These are phyloP conservation scores for Sugiyamaella japonica DNA, from an alignment of 1,139 yeast species.

Conservation along the genomic window DNA sequence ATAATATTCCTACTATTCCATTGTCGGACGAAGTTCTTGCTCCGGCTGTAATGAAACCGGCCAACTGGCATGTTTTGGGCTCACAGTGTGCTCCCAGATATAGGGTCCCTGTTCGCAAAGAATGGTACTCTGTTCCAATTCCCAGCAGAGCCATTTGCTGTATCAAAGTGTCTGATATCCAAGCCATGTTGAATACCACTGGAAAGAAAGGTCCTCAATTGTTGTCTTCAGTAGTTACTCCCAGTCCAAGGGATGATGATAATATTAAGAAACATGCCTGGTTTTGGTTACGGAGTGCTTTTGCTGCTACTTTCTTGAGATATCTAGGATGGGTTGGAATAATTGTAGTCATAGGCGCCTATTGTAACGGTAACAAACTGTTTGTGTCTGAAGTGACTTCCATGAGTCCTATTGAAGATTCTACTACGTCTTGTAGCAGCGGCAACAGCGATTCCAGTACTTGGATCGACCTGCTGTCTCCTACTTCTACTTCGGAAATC, in stretches of 20 bases:
- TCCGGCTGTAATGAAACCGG: constrained; percentile 3
- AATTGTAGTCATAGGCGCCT: neutral
- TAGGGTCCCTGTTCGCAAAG: neutral
- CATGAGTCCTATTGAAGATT: neutral
- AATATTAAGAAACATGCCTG: neutral
- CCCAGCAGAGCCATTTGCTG: constrained; percentile 9
- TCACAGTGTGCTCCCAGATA: constrained; percentile 18
- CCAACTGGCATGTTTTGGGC: constrained; percentile 19
- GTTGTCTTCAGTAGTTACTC: neutral
- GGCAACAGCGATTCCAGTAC: neutral
- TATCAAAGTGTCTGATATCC: constrained; percentile 7
- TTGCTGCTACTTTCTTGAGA: neutral
- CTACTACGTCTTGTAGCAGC: neutral
- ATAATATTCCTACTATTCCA: constrained; percentile 14
- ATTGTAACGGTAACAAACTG: neutral
- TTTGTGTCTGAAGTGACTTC: neutral
- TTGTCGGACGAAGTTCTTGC: constrained; percentile 17
- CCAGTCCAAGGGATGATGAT: neutral
- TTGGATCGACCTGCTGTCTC: neutral
- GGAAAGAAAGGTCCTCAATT: constrained; percentile 7
- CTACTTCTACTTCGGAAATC: neutral
- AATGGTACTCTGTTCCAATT: constrained; percentile 15
- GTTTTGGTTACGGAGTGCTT: neutral
- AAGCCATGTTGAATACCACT: constrained; percentile 4
- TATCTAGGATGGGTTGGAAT: neutral